These are phyloP conservation scores for Ramichloridium luteum DNA, from an alignment of 2,329 filamentous ascomycete genomes.

Conservation along the genomic window DNA sequence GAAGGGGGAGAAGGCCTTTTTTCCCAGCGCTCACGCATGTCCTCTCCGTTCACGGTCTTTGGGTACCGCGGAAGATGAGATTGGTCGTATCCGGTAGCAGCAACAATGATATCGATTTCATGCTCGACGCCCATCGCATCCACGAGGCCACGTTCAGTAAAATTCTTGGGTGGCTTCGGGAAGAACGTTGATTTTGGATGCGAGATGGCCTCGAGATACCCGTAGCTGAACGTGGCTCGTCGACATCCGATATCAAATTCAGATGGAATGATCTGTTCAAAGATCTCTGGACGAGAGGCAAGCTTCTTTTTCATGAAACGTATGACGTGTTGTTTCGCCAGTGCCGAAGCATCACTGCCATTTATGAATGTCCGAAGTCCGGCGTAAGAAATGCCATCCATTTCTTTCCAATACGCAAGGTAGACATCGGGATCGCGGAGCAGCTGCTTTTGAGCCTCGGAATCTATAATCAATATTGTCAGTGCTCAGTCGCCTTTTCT, in stretches of 20 bases:
- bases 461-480: constrained; percentile 2
- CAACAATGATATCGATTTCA: constrained; percentile 12
- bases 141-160: constrained; percentile 10
- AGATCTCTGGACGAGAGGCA: constrained; percentile 10
- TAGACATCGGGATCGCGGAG: constrained; percentile 14
- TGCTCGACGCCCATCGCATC: constrained; percentile 9
- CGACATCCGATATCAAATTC: constrained; percentile 14
- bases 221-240: constrained; percentile 12
- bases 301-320: constrained; percentile 14
- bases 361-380: constrained; percentile 14
- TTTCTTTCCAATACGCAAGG: constrained; percentile 13
- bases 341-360: constrained; percentile 9
- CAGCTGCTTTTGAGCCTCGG: constrained; percentile 9
- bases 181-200: constrained; percentile 13
- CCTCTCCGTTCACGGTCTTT: constrained; percentile 11
- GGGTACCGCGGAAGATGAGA: constrained; percentile 11
- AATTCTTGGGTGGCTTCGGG: constrained; percentile 7
- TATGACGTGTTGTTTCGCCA: constrained; percentile 10
- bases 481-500: background rate
- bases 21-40: constrained; percentile 5
- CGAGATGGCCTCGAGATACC: constrained; percentile 13
- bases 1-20: constrained; percentile 5
- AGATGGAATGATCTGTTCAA: constrained; percentile 10
- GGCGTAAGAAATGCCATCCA: constrained; percentile 11
- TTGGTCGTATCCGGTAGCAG: constrained; percentile 14